phyloP scores from a whole-genome alignment of 192 early-diverging fungal species.

The Entomortierella chlamydospora region DNA sequence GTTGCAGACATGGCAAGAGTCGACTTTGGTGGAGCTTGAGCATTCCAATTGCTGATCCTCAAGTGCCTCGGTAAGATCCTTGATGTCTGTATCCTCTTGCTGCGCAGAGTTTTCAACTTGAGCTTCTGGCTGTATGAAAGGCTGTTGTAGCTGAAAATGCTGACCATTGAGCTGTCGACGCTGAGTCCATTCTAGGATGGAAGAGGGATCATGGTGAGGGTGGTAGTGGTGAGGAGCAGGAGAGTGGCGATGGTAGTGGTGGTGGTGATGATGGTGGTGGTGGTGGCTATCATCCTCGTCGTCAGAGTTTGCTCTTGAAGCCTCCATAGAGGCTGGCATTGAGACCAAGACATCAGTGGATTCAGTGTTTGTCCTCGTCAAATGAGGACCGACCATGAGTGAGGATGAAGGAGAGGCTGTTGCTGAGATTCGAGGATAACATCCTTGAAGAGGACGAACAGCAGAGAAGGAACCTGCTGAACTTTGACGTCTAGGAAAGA shows the following conservation, averaged over 20 bases:
- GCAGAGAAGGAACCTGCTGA: neutral
- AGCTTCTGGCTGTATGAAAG: neutral
- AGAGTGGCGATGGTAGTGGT: constrained; percentile 1
- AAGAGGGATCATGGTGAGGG: constrained; percentile 7
- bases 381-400: neutral
- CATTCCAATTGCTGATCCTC: neutral
- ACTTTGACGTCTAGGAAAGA: neutral
- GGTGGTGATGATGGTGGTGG: constrained; percentile 10
- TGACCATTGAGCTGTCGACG: constrained; percentile 6
- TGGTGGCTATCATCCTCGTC: constrained; percentile 19
- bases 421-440: too few relatives aligned
- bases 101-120: neutral
- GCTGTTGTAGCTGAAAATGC: constrained; percentile 4
- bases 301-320: constrained; percentile 22
- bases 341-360: constrained; percentile 31
- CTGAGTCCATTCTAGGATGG: constrained; percentile 29
- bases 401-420: neutral
- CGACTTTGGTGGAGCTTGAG: neutral
- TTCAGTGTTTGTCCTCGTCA: constrained; percentile 24
- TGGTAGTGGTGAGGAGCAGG: constrained; percentile 14
- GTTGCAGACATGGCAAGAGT: neutral
- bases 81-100: neutral
- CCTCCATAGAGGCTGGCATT: constrained; percentile 17
- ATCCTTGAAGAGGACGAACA: constrained; percentile 1
- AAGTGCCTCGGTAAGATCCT: constrained; percentile 6